These are phyloP conservation scores for Colletotrichum aenigma DNA, from an alignment of 2,329 filamentous ascomycete genomes.

Conservation along the genomic window DNA sequence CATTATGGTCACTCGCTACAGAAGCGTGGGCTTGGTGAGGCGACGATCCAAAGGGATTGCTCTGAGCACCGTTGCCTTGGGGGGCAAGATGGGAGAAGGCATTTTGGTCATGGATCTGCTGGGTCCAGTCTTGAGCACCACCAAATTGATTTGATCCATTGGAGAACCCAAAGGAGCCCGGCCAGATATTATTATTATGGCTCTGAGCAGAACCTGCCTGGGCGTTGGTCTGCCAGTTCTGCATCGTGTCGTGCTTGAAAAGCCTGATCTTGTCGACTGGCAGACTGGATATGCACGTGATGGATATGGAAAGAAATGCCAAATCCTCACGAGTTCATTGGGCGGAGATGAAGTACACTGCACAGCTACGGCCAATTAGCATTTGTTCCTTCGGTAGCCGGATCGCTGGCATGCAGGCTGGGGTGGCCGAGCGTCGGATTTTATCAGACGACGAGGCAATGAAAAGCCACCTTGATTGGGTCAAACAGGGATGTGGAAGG, in stretches of 20 bases:
- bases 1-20: constrained; percentile 4
- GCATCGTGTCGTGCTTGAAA: constrained; percentile 8
- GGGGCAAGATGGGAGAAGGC: constrained; percentile 39
- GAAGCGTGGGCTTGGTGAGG: constrained; percentile 17
- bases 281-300: neutral
- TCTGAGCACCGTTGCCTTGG: constrained; percentile 33
- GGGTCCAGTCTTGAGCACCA: constrained; percentile 41
- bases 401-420: neutral
- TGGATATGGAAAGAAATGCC: neutral
- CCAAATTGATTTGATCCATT: constrained; percentile 35
- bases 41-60: constrained; percentile 7
- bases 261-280: neutral
- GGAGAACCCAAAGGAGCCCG: neutral
- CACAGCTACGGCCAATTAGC: constrained; percentile 17
- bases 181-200: constrained; percentile 21
- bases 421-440: neutral
- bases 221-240: constrained; percentile 22
- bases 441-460: neutral
- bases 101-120: constrained; percentile 36
- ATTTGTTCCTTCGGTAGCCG: neutral
- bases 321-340: constrained; percentile 16
- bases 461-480: constrained; percentile 6
- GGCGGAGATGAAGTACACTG: neutral
- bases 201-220: constrained; percentile 16
- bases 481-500: neutral